Percentiles rank a stretch among this genome's conserved stretches.
Conservation (phyloP, 2,329 filamentous ascomycete species). For the Gaeumannomyces tritici region DNA sequence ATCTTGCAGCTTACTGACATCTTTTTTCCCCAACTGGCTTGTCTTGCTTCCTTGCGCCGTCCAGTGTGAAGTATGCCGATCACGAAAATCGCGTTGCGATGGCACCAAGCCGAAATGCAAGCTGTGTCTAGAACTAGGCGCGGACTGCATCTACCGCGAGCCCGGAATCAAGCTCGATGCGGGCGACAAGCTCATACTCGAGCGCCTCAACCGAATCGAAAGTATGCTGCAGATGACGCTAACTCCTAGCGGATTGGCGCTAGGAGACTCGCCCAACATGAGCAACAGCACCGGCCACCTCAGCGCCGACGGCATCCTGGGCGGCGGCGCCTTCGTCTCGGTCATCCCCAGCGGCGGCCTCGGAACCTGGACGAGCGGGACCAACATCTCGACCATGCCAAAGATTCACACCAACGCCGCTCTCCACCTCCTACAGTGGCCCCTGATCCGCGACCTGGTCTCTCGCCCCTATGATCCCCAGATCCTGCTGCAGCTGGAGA, state of each 20-base stretch:
- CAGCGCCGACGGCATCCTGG: conserved; percentile 47
- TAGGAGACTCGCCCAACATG: conserved; percentile 50
- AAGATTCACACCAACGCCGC: conserved; percentile 76
- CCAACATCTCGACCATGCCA: conserved; percentile 70
- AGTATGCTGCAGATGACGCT: conserved; percentile 65
- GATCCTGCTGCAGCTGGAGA: conserved; percentile 71
- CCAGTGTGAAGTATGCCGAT: conserved; percentile 73
- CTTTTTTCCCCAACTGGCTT: neutral
- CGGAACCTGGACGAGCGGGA: conserved; percentile 56
- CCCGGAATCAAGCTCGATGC: conserved; percentile 81
- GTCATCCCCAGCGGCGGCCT: conserved; percentile 55
- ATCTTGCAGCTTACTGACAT: neutral
- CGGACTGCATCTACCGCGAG: conserved; percentile 76
- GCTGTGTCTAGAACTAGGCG: conserved; percentile 71
- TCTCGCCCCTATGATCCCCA: conserved; percentile 71
- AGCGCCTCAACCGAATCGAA: conserved; percentile 69
- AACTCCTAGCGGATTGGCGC: conserved; percentile 39
- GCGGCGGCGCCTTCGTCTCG: conserved; percentile 37
- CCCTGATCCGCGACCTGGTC: conserved; percentile 68
- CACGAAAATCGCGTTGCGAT: conserved; percentile 71
- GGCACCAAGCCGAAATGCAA: conserved; percentile 76
- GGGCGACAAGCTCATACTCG: conserved; percentile 76
- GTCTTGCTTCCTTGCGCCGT: neutral
- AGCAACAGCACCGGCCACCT: conserved; percentile 50
- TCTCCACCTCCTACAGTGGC: conserved; percentile 70